These are phyloP conservation scores for Monilinia polystroma DNA, from an alignment of 2,329 filamentous ascomycete genomes.

Conservation along the genomic window DNA sequence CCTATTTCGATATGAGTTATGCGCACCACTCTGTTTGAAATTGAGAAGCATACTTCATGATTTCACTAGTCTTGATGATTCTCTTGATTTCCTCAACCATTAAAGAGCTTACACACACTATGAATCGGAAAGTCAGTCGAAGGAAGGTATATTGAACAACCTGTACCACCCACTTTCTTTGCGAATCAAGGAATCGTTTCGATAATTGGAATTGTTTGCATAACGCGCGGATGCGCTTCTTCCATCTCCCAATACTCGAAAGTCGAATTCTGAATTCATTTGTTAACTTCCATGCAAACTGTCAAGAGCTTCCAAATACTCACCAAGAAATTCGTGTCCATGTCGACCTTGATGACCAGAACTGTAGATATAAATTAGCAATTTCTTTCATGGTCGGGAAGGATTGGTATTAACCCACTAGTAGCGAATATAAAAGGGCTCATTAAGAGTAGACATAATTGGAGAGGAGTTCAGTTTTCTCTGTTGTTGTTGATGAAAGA, in stretches of 20 bases:
- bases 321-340: slow-evolving; percentile 96
- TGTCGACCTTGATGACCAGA: slow-evolving; percentile 97
- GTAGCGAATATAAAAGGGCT: slow-evolving; percentile 92
- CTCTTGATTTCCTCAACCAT: slow-evolving; percentile 93
- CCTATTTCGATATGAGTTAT: slow-evolving; percentile 49
- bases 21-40: not conserved
- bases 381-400: not conserved
- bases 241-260: slow-evolving; percentile 87
- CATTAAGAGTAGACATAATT: slow-evolving; percentile 50
- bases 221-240: slow-evolving; percentile 92
- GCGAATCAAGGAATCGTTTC: slow-evolving; percentile 95
- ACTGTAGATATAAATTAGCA: slow-evolving; percentile 51
- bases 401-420: slow-evolving; percentile 65
- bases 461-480: slow-evolving; percentile 1
- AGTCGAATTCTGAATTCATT: slow-evolving; percentile 78
- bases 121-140: slow-evolving; percentile 23
- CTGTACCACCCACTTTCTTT: slow-evolving; percentile 82
- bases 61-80: slow-evolving; percentile 96
- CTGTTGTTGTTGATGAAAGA: slow-evolving; percentile 9
- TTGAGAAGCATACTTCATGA: slow-evolving; percentile 73
- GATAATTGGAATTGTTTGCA: slow-evolving; percentile 99
- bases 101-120: slow-evolving; percentile 93
- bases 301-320: slow-evolving; percentile 28
- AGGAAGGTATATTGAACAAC: not conserved
- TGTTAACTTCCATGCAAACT: slow-evolving; percentile 27